Evolutionary conservation across 202 grass and related monocot species (phyloP), one percentile per base, ranked within the genome.

Genomic region (Alloteropsis angusta): DNA sequence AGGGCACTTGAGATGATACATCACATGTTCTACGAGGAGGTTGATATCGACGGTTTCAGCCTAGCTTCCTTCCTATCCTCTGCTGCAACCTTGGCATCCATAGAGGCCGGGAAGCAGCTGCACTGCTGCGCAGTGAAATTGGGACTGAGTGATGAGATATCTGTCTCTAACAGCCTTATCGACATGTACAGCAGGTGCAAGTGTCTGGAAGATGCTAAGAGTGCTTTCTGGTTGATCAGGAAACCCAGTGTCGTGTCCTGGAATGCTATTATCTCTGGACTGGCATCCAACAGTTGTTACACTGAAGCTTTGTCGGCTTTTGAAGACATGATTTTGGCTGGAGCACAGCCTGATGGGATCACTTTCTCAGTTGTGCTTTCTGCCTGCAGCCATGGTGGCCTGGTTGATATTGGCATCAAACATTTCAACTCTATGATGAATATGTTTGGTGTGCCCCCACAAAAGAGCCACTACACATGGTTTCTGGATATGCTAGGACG

Each of bases 161-260:
- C 89, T 17, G 91, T 92, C 45, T 92, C 87, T 36, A 92, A 94
- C 78, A 86, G 91, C 74, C 85, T 94, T 45, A 58, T 97, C 38
- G 87, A 92, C 65, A 87, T 97, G 91, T 97, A 97, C 78, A 80
- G 90, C 78, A 89, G 93, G 84, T 93, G 89, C 35, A 86, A 85
- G 79, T 68, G 84, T n/a, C 64, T 91, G 25, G 65, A 88, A n/a
- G 86, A 93, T 80, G 90, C 88, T 45, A 82, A 38, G 44, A 71
- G 47, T 60, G 62, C 82, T 70, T 97, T 93, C 71, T 37, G 18
- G 23, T 48, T 62, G 30, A 91, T 93, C 66, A 57, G 82, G 61
- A 69, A 89, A 58, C 93, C 91, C 35, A 90, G 65, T 66, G 75
- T 88, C 10, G 90, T 90, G 52, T 91, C 88, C 17, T 97, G 87